phyloP scores from a whole-genome alignment of 2,329 filamentous ascomycete species.

The Colletotrichum agaves region DNA sequence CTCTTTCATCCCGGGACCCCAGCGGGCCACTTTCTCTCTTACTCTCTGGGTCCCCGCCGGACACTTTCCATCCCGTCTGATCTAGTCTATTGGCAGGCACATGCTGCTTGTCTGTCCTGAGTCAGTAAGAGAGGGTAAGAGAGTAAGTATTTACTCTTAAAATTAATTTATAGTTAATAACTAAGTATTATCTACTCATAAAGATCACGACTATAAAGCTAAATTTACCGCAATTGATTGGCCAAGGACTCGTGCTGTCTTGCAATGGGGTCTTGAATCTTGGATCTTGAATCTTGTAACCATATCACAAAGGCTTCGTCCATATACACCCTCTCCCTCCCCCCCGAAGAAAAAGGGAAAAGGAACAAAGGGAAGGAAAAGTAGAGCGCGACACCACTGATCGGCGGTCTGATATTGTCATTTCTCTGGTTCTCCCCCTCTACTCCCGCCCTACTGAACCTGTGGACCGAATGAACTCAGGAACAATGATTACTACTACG shows the following conservation, averaged over 20 bases:
- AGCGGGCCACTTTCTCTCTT: background rate
- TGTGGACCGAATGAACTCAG: background rate
- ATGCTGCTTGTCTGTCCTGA: background rate
- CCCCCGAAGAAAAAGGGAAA: background rate
- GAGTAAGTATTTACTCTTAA: too few relatives aligned
- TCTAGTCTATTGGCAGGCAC: background rate
- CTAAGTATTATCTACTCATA: too few relatives aligned
- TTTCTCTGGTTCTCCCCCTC: background rate
- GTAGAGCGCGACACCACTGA: background rate
- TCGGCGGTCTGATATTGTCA: constrained; percentile 12
- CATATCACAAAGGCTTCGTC: background rate
- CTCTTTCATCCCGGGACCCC: background rate
- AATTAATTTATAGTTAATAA: too few relatives aligned
- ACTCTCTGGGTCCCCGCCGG: background rate
- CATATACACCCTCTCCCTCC: background rate
- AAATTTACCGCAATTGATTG: constrained; percentile 1
- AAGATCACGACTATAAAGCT: too few relatives aligned
- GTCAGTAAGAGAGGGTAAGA: too few relatives aligned
- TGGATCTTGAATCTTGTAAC: background rate
- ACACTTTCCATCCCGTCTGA: constrained; percentile 2
- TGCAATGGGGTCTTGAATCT: background rate
- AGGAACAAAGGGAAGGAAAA: too few relatives aligned
- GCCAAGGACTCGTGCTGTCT: background rate
- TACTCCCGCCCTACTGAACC: background rate
- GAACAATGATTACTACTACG: background rate